phyloP scores from a whole-genome alignment of 1,284 basidiomycete genomes.

The Phaffia rhodozyma region DNA sequence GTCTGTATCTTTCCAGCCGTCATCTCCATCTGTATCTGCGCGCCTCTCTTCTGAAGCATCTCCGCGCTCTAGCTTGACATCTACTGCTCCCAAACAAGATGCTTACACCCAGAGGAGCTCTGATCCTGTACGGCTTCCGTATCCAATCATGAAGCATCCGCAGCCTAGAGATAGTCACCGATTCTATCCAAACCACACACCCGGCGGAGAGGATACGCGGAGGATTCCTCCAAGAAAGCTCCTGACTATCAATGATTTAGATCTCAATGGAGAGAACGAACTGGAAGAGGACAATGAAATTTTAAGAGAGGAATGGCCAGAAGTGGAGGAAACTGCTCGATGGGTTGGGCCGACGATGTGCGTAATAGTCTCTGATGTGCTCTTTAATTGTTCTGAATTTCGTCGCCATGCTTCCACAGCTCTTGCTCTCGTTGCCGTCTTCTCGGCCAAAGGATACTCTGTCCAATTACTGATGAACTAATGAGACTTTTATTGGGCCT shows the following conservation, averaged over 20 bases:
- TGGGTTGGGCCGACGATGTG: conserved; percentile 17
- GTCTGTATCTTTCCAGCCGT: too few relatives aligned
- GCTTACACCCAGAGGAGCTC: not conserved
- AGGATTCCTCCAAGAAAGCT: not conserved
- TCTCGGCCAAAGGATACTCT: not conserved
- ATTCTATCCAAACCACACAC: conserved; percentile 12
- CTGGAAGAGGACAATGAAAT: not conserved
- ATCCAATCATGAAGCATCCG: not conserved
- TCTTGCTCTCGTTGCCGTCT: not conserved
- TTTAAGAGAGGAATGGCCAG: conserved; percentile 1
- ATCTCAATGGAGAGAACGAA: not conserved
- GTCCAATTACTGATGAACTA: not conserved
- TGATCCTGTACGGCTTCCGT: not conserved
- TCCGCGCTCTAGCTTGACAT: too few relatives aligned
- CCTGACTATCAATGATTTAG: not conserved
- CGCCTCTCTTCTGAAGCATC: too few relatives aligned
- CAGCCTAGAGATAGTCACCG: not conserved
- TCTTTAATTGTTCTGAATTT: not conserved
- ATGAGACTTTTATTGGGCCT: conserved; percentile 1
- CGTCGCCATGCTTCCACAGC: not conserved
- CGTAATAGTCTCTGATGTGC: not conserved
- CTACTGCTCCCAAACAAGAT: too few relatives aligned
- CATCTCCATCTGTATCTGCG: too few relatives aligned
- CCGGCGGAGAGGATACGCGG: conserved; percentile 8
- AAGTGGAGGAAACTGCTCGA: not conserved